A percentile compares a stretch with the other conserved stretches of the same genome.
phyloP scores from a whole-genome alignment of 2,329 filamentous ascomycete genomes.

The Byssoonygena ceratinophila region DNA sequence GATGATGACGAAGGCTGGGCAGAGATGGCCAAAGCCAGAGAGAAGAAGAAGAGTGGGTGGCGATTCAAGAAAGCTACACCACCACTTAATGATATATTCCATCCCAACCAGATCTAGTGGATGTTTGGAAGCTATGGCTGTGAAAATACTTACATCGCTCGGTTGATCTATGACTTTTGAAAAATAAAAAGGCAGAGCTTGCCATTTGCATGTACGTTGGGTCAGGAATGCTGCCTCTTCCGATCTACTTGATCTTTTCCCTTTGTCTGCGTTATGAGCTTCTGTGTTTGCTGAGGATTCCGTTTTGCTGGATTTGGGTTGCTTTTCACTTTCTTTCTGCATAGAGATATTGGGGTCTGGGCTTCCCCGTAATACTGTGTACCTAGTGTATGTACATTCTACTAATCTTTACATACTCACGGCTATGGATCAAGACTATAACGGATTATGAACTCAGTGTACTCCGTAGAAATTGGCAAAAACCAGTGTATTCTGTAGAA shows the following conservation, averaged over 20 bases:
- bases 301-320: constrained; percentile 1
- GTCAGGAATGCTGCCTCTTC: not conserved
- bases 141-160: not conserved
- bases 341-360: constrained; percentile 13
- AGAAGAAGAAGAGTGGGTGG: constrained; percentile 41
- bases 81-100: constrained; percentile 30
- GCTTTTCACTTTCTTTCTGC: not conserved
- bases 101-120: constrained; percentile 24
- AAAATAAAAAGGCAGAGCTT: not conserved
- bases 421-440: not conserved
- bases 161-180: not conserved
- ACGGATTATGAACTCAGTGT: too few relatives aligned
- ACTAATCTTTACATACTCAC: not conserved
- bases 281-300: not conserved
- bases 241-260: not conserved
- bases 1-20: constrained; percentile 43
- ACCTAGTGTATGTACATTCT: constrained; percentile 10
- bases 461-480: too few relatives aligned
- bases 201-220: not conserved
- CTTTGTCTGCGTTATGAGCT: not conserved
- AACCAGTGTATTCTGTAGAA: too few relatives aligned
- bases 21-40: constrained; percentile 42
- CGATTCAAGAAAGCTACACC: constrained; percentile 34
- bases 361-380: not conserved
- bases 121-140: not conserved